Percentiles rank a stretch among this genome's conserved stretches.
phyloP scores from a whole-genome alignment of 2,329 filamentous ascomycete genomes.

The Penicillium sclerotigenum region DNA sequence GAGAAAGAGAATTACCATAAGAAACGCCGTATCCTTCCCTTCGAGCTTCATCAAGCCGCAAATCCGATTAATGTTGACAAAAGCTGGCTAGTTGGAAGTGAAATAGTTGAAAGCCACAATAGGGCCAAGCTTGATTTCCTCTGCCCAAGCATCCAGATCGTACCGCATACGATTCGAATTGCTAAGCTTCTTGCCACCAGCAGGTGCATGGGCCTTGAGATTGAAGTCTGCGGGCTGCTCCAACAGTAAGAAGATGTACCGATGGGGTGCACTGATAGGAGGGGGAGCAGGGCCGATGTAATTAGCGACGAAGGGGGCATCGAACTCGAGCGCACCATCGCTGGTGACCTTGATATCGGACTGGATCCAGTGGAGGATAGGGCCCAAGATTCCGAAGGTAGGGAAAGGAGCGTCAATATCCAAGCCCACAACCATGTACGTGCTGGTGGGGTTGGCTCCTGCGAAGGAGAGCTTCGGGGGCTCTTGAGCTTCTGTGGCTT shows the following conservation, averaged over 20 bases:
- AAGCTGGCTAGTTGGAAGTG: constrained; percentile 21
- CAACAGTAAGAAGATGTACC: constrained; percentile 51
- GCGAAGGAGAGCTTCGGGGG: constrained; percentile 20
- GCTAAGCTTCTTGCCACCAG: constrained; percentile 37
- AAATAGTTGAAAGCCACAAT: constrained; percentile 43
- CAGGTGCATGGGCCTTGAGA: constrained; percentile 31
- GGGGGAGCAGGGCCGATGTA: constrained; percentile 51
- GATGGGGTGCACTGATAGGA: constrained; percentile 46
- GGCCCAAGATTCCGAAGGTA: constrained; percentile 25
- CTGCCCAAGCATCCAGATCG: constrained; percentile 43
- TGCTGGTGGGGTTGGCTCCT: constrained; percentile 15
- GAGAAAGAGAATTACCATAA: neutral
- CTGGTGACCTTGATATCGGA: constrained; percentile 20
- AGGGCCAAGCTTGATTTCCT: constrained; percentile 31
- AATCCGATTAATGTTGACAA: neutral
- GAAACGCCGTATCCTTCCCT: neutral
- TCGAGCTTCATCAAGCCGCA: neutral
- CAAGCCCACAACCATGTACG: constrained; percentile 27
- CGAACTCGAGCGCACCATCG: constrained; percentile 9
- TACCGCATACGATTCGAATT: constrained; percentile 43
- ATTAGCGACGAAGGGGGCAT: constrained; percentile 28
- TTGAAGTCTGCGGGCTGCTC: constrained; percentile 47
- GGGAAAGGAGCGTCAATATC: constrained; percentile 35
- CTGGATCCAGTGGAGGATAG: constrained; percentile 36
- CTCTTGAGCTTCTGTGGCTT: constrained; percentile 19